These are phyloP conservation scores for Paramecium tetraurelia DNA, from an alignment of 73 alveolate genomes.

Conservation along the genomic window DNA sequence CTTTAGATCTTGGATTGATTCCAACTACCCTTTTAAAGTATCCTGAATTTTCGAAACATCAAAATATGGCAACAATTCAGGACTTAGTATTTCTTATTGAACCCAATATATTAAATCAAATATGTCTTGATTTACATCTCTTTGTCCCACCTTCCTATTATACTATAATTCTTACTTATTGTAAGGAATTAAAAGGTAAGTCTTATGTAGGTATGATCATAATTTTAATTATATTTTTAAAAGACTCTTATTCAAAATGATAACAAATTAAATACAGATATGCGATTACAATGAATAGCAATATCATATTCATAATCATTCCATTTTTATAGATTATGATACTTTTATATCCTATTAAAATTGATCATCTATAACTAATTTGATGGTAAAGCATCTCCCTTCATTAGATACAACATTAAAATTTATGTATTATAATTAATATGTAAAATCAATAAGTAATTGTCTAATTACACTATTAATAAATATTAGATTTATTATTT, in stretches of 20 bases:
- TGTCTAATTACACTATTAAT: too few species aligned
- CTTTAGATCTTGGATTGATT: background rate
- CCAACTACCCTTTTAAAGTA: background rate
- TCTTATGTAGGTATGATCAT: background rate
- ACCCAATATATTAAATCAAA: background rate
- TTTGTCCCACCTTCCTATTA: background rate
- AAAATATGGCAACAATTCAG: constrained; percentile 35
- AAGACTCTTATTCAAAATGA: background rate
- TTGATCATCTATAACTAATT: too few species aligned
- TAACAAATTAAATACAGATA: background rate
- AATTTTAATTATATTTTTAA: background rate
- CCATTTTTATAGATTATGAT: too few species aligned
- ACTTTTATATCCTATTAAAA: too few species aligned
- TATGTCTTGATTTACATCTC: background rate
- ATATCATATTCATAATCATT: too few species aligned
- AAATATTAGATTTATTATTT: background rate
- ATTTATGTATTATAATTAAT: too few species aligned
- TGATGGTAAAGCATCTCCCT: too few species aligned
- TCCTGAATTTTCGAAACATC: background rate
- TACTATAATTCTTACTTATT: background rate
- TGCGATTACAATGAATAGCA: background rate
- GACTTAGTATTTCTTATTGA: background rate
- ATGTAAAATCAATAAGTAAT: too few species aligned
- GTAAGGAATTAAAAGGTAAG: background rate
- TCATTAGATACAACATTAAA: too few species aligned